A percentile compares a stretch with the other conserved stretches of the same genome.
Evolutionary conservation across 1,284 basidiomycete genomes (phyloP).

Genomic region (Cryptococcus sp.): DNA sequence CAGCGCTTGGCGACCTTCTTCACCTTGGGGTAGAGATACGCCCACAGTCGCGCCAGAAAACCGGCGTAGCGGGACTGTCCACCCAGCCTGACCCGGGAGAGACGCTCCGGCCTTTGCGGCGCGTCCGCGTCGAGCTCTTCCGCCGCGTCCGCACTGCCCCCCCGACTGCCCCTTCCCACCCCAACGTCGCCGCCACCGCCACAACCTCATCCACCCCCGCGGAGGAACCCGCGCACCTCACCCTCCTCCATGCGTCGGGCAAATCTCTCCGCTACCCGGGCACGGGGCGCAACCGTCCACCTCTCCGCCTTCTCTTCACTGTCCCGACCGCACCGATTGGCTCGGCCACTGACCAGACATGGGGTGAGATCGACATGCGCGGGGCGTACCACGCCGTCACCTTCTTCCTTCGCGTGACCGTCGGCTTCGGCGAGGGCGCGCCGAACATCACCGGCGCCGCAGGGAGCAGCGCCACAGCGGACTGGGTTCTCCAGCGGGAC

Average conservation of each 20-base stretch:
- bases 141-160: conserved; percentile 25
- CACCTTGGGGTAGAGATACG: conserved; percentile 41
- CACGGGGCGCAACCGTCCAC: conserved; percentile 23
- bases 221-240: conserved; percentile 20
- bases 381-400: conserved; percentile 38
- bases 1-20: conserved; percentile 34
- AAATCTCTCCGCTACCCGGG: conserved; percentile 49
- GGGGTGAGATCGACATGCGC: conserved; percentile 39
- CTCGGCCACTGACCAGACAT: conserved; percentile 30
- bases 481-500: conserved; percentile 34
- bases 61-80: conserved; percentile 29
- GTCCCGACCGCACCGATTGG: conserved; percentile 36
- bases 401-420: conserved; percentile 41
- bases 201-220: neutral
- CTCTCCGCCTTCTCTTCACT: conserved; percentile 46
- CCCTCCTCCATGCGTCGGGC: conserved; percentile 41
- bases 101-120: conserved; percentile 34
- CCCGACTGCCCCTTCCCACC: neutral
- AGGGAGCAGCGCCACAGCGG: neutral
- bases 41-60: conserved; percentile 30
- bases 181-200: neutral
- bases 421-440: conserved; percentile 36
- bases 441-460: neutral
- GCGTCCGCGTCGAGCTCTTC: conserved; percentile 45
- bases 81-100: conserved; percentile 32